phyloP scores from a whole-genome alignment of 1,284 basidiomycete genomes.

The Serendipita sp. region DNA sequence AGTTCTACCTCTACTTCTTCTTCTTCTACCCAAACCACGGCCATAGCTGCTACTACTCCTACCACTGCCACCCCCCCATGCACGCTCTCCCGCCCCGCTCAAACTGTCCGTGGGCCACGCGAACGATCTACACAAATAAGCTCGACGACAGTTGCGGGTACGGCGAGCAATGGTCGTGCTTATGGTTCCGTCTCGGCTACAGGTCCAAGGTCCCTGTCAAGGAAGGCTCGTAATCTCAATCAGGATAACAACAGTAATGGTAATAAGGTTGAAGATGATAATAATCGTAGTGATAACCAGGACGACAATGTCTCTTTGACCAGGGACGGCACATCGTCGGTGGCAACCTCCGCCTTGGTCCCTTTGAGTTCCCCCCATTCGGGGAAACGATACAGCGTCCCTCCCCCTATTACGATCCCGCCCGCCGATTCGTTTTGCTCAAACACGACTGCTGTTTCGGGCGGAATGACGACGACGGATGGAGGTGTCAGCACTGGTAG shows the following conservation, averaged over 20 bases:
- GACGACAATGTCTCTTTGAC: not conserved
- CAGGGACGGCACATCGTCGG: not conserved
- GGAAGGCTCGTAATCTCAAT: too few relatives aligned
- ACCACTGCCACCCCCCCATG: not conserved
- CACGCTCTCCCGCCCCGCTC: not conserved
- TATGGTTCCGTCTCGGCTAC: not conserved
- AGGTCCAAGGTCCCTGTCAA: not conserved
- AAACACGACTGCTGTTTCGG: not conserved
- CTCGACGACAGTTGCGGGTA: not conserved
- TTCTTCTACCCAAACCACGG: not conserved
- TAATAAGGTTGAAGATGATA: not conserved
- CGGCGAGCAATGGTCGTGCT: not conserved
- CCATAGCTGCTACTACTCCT: not conserved
- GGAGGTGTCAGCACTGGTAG: not conserved
- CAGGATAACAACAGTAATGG: too few relatives aligned
- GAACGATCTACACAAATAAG: not conserved
- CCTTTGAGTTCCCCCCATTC: not conserved
- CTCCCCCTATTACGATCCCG: conserved; percentile 3
- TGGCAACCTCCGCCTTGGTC: too few relatives aligned
- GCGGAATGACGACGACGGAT: not conserved
- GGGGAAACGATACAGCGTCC: conserved; percentile 3
- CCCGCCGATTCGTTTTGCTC: not conserved
- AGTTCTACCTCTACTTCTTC: not conserved
- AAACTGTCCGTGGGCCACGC: not conserved
- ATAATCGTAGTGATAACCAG: not conserved